Evolutionary conservation across 139 green algal genomes (phyloP).

Genomic region (Mychonastes homosphaera): DNA sequence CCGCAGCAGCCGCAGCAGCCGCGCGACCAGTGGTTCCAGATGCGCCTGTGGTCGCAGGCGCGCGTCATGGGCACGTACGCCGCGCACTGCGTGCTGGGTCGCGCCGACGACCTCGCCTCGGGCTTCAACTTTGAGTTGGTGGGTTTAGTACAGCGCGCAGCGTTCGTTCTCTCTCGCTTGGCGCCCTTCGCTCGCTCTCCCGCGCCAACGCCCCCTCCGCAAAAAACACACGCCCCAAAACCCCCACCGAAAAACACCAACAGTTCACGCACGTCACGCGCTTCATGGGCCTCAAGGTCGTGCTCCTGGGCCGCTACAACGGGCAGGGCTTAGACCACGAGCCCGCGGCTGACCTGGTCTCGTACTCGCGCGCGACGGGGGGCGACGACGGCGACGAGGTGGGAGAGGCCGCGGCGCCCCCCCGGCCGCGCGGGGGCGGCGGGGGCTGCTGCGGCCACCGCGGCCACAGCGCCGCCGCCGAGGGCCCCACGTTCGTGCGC

Average conservation of each 20-base stretch:
- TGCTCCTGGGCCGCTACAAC: constrained; percentile 83
- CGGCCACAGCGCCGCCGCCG: background rate
- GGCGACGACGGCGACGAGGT: constrained; percentile 19
- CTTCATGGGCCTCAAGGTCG: constrained; percentile 72
- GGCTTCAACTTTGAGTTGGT: constrained; percentile 73
- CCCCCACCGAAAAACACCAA: too few species aligned
- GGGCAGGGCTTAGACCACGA: constrained; percentile 61
- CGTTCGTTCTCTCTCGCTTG: background rate
- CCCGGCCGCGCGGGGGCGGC: background rate
- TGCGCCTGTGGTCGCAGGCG: constrained; percentile 54
- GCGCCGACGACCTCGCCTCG: constrained; percentile 25
- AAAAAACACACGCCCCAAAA: too few species aligned
- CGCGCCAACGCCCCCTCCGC: too few species aligned
- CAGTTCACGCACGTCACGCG: constrained; percentile 73
- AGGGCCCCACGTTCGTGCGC: constrained; percentile 56
- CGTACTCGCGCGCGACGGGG: constrained; percentile 41
- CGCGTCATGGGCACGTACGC: constrained; percentile 50
- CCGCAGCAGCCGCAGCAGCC: too few species aligned
- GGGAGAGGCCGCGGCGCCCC: constrained; percentile 3
- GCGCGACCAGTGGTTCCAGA: constrained; percentile 86
- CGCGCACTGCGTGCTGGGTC: constrained; percentile 53
- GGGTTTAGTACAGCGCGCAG: too few species aligned
- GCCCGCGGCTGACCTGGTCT: constrained; percentile 37
- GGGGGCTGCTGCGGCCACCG: background rate
- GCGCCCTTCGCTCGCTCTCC: too few species aligned